Evolutionary conservation across 345 rosid genomes (phyloP), one percentile per base, ranked within the genome.

Genomic region (Eucalyptus brandiana): DNA sequence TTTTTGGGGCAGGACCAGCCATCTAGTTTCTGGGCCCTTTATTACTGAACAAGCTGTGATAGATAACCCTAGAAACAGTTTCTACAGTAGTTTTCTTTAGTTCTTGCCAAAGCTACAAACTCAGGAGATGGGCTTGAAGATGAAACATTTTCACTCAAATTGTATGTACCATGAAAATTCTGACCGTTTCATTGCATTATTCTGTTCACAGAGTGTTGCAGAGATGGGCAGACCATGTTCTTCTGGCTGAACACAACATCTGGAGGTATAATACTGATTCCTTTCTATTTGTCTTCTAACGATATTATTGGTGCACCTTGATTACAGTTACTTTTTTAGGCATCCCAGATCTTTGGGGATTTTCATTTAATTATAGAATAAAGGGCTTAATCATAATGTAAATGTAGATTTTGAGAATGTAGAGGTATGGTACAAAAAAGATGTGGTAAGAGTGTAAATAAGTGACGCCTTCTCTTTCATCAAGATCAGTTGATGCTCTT

Each of bases 141-240:
- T 76, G 83, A 24, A 76, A 21, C 45, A 40, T 76, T 76, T 76
- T 76, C 47, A 37, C 45, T 76, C 45, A 72, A 40, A 72, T 37
- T 6, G 45, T 72, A 15, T 65, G 23, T 47, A 51, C 21, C 37
- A 6, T 30, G 87, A 86, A 11, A 87, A 76, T 30, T 65, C 76
- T 65, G 23, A 65, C 76, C 2, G 0, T 65, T 67, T 28, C 53
- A 65, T 62, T 11, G 67, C 51, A 23, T 76, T 37, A 37, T 76
- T 37, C 45, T 76, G 83, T 76, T 37, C 5, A 0, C 44, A 97
- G 99, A 94, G 99, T 96, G 81, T 92, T 98, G 94, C 95, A 94
- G 88, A 95, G 99, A 89, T 98, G 99, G 99, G 99, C 99, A 83
- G 95, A 92, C 90, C 98, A 98, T 91, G 95, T 95, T 87, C 97